phyloP scores from a whole-genome alignment of 805 yeast species.

The Candida boidinii region DNA sequence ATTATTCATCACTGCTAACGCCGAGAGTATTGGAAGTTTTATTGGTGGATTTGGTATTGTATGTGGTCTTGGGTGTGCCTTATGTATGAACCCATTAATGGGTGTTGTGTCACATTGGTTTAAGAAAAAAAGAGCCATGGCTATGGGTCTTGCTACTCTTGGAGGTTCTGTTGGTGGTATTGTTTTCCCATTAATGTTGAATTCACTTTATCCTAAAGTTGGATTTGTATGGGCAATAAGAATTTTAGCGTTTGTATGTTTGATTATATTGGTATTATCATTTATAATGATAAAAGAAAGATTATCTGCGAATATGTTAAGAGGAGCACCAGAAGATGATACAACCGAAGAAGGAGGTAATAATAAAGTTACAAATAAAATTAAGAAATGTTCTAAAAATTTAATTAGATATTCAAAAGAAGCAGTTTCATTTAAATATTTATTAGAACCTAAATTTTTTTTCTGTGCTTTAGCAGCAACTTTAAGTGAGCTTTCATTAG shows the following conservation, averaged over 20 bases:
- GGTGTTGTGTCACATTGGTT: conserved; percentile 41
- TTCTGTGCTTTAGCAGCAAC: conserved; percentile 31
- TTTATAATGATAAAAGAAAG: conserved; percentile 29
- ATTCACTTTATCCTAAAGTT: conserved; percentile 32
- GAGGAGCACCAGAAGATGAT: too few relatives aligned
- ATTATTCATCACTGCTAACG: conserved; percentile 41
- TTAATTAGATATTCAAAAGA: conserved; percentile 12
- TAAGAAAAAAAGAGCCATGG: conserved; percentile 30
- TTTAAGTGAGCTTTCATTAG: conserved; percentile 30
- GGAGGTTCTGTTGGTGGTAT: conserved; percentile 68
- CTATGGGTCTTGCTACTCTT: conserved; percentile 23
- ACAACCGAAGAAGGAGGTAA: too few relatives aligned
- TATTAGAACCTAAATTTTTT: conserved; percentile 29
- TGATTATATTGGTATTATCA: conserved; percentile 14
- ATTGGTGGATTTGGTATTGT: conserved; percentile 31
- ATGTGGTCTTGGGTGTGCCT: conserved; percentile 33
- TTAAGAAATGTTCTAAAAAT: conserved; percentile 2
- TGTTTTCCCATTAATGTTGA: conserved; percentile 46
- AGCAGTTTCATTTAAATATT: conserved; percentile 20
- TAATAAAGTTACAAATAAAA: not conserved
- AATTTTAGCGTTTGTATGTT: conserved; percentile 30
- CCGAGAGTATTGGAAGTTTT: conserved; percentile 29
- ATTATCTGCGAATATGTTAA: conserved; percentile 3
- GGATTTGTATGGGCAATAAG: conserved; percentile 60
- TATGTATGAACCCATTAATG: conserved; percentile 35